Percentiles rank a stretch among this genome's conserved stretches.
Conservation (phyloP, 2,329 filamentous ascomycete genomes). For the Aspergillus nomiae region DNA sequence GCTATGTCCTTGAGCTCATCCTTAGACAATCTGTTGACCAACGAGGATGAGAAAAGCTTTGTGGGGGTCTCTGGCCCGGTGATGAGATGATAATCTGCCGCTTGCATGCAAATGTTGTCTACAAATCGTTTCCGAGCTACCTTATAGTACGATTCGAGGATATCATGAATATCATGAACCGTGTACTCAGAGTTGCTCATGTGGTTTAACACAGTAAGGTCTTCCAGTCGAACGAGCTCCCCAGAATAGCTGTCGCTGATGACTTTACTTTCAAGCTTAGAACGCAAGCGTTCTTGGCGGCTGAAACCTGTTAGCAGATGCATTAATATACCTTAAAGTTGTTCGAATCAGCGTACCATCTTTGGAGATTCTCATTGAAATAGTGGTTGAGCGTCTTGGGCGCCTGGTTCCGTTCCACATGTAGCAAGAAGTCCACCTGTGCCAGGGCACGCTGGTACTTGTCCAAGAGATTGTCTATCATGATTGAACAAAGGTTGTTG, state of each 20-base stretch:
- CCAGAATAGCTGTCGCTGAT: not conserved
- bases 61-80: constrained; percentile 54
- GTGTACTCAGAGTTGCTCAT: constrained; percentile 22
- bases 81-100: constrained; percentile 57
- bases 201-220: constrained; percentile 1
- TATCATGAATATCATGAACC: constrained; percentile 59
- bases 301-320: not conserved
- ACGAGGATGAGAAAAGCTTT: constrained; percentile 53
- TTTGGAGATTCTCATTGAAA: constrained; percentile 52
- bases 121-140: constrained; percentile 64
- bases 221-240: not conserved
- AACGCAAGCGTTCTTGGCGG: not conserved
- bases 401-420: constrained; percentile 51
- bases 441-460: constrained; percentile 53
- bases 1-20: constrained; percentile 59
- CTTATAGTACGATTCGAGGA: constrained; percentile 63
- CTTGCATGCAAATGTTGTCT: constrained; percentile 64
- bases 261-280: not conserved
- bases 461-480: constrained; percentile 50
- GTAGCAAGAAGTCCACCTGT: constrained; percentile 55
- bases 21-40: constrained; percentile 51
- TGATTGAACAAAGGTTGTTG: constrained; percentile 42
- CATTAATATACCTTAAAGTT: not conserved
- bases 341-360: constrained; percentile 28
- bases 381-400: constrained; percentile 55